Evolutionary conservation across 805 yeast species (phyloP).

Genomic region (Spathaspora arborariae): DNA sequence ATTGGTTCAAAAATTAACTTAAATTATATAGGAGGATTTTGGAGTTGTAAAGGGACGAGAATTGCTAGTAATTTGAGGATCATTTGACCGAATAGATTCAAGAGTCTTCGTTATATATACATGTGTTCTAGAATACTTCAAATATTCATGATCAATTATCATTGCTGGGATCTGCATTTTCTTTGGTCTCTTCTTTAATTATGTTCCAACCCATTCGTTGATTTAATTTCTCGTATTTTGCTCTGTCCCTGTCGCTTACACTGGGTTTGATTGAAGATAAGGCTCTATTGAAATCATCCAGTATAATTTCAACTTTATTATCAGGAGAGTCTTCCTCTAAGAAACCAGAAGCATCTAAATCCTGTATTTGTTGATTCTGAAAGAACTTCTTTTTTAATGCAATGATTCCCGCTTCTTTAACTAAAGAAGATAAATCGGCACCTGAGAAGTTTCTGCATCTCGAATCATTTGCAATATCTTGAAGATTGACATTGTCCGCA

Average conservation of each 20-base stretch:
- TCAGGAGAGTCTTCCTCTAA: slow-evolving; percentile 26
- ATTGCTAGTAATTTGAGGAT: no score
- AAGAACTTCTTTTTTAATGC: slow-evolving; percentile 78
- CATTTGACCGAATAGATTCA: no score
- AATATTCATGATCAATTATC: no score
- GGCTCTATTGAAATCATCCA: slow-evolving; percentile 67
- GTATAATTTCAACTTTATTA: slow-evolving; percentile 50
- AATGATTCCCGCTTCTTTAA: slow-evolving; percentile 88
- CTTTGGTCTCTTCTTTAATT: slow-evolving; percentile 22
- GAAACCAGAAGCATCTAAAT: slow-evolving; percentile 35
- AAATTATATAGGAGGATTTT: no score
- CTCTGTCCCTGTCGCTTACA: slow-evolving; percentile 81
- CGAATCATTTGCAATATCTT: slow-evolving; percentile 62
- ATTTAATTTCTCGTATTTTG: slow-evolving; percentile 70
- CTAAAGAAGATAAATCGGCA: slow-evolving; percentile 90
- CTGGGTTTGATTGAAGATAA: slow-evolving; percentile 78
- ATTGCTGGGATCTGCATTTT: not conserved
- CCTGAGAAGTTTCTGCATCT: slow-evolving; percentile 90
- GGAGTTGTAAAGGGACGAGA: no score
- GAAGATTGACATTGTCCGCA: slow-evolving; percentile 56
- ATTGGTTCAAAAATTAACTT: no score
- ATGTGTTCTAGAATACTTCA: no score
- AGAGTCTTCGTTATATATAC: no score
- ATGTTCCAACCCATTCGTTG: slow-evolving; percentile 72
- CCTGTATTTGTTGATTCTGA: slow-evolving; percentile 34